Percentiles rank a stretch among this genome's conserved stretches.
Conservation (phyloP, 805 yeast species). For the Ogataea dorogensis region DNA sequence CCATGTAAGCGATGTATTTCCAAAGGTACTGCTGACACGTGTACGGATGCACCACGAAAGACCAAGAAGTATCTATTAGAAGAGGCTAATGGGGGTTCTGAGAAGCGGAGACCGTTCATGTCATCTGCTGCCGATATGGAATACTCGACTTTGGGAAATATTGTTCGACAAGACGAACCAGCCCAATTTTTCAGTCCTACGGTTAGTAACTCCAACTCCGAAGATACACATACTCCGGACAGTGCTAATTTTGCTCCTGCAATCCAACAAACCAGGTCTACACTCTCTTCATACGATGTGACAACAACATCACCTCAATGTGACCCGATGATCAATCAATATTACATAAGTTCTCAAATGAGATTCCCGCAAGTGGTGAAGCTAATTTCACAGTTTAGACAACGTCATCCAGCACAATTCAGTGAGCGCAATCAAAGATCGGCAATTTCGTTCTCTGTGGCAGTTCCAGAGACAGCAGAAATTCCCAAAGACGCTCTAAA, state of each 20-base stretch:
- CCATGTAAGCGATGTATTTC: conserved; percentile 71
- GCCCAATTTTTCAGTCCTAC: conserved; percentile 31
- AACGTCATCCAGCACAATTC: conserved; percentile 42
- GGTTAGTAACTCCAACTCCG: conserved; percentile 37
- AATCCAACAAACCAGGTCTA: conserved; percentile 17
- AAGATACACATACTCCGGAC: conserved; percentile 23
- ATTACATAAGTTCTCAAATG: conserved; percentile 54
- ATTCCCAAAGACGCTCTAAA: no score
- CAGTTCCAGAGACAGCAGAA: no score
- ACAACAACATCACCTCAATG: conserved; percentile 40
- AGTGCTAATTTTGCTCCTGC: conserved; percentile 27
- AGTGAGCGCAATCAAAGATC: conserved; percentile 32
- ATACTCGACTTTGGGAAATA: conserved; percentile 65
- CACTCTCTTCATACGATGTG: conserved; percentile 7
- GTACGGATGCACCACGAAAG: conserved; percentile 89
- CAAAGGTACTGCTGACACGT: conserved; percentile 64
- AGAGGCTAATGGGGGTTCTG: conserved; percentile 25
- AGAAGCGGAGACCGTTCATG: conserved; percentile 8
- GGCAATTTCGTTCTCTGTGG: conserved; percentile 46
- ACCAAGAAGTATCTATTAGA: conserved; percentile 77
- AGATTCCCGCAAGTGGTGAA: conserved; percentile 62
- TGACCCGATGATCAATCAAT: conserved; percentile 64
- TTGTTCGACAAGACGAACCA: conserved; percentile 47
- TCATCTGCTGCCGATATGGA: conserved; percentile 64
- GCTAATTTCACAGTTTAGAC: conserved; percentile 40